Base-by-base conservation (phyloP, 108 stramenopile genomes). In the Discostella pseudostelligera region DNA sequence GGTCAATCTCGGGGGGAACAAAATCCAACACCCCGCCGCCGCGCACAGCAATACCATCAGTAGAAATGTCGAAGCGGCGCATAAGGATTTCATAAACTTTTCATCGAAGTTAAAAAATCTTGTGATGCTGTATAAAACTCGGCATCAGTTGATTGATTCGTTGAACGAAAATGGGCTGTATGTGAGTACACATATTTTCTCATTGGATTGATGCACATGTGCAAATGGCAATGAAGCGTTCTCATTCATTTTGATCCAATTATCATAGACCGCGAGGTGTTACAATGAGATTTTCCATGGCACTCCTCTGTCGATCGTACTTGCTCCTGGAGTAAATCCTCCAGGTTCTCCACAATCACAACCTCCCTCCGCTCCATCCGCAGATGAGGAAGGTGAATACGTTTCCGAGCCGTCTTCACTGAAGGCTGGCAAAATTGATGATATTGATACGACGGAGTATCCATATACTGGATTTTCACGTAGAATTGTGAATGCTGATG, bases 121-220 rank as follows among this genome's bases (percentile, higher is more conserved):
- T 24, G 49, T 68, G 0, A 54, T 37, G 11, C 29, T 76, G 12
- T 64, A 69, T 20, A 76, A 59, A 16, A 48, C 67, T 10, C 40
- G 64, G 32, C 75, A 76, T 56, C 24, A 62, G 39, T 26, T 62
- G 32, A 59, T 69, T 62, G 64, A 58, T 61, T 40, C 51, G 43
- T 64, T 69, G 56, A 76, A 64, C 45, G 67, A 69, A 44, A 67
- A 68, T 60, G 59, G 56, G 26, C 50, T 76, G 16, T 59, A 67
- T 35, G 71, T 72, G 43, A 72, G 71, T 64, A 20, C n/a, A n/a
- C n/a, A n/a, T 39, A 26, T 36, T 32, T 32, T 32, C 5, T 32
- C 32, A 32, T 4, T 32, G 32, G 32, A 9, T 20, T 17, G 7
- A 35, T 48, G 32, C 1, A 21, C 19, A 32, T 12, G 39, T 19